Base-by-base conservation (phyloP, 345 rosid species). In the Hibiscus tridactylites region DNA sequence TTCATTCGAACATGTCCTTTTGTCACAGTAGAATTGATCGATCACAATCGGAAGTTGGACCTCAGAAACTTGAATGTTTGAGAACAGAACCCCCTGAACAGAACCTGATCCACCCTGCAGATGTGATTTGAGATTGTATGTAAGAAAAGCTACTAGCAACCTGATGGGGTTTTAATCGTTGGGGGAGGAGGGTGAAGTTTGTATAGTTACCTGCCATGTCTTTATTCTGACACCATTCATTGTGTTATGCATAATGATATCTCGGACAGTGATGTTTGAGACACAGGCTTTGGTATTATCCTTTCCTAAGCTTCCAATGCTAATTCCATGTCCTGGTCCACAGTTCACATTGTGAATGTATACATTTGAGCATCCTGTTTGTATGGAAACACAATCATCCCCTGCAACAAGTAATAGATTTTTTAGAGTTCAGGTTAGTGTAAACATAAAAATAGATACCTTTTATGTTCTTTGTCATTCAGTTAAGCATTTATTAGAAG, bases 291-390 rank as follows among this genome's bases (percentile, higher is more conserved):
- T 92, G 56, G 88, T 89, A 67, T 85, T 83, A 74, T 87, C 89
- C 78, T 72, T 90, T 75, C 99, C 98, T 62, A 95, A 90, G 62
- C 99, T 85, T 67, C 99, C 99, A 10, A 95, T 95, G 85, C 98
- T 95, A 72, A 95, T 95, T 53, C 98, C 99, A 72, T 95, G 99
- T 21, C 98, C 99, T 21, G 98, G 99, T 56, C 99, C 98, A 76
- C 99, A 95, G 73, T 92, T 89, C 74, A 95, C 89, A 50, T 87
- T 86, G 84, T 88, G 98, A 68, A 95, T 71, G 76, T 88, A 90
- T 72, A 95, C 89, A 74, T 92, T 92, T 65, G 97, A 82, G 88
- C 97, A 87, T 65, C 99, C 99, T 11, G 99, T 90, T 79, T 95
- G 99, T 77, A 95, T 92, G 0, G 99, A 95, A 76, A 95, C 57